Evolutionary conservation across 2,329 filamentous ascomycete species (phyloP).

Genomic region (Alternaria consortialis): DNA sequence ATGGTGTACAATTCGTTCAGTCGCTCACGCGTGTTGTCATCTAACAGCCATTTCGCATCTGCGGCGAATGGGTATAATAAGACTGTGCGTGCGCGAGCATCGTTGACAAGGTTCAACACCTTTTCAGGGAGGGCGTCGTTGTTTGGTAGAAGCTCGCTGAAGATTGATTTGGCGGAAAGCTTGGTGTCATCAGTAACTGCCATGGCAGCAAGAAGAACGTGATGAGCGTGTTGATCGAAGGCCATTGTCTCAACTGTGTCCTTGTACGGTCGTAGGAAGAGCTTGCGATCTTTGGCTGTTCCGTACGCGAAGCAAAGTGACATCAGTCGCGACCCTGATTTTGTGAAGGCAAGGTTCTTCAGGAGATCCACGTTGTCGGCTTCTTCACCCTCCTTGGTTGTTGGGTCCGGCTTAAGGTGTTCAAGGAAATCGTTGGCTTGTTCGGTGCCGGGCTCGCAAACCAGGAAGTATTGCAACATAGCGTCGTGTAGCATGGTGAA

Average conservation of each 20-base stretch:
- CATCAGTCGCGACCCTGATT: slow-evolving; percentile 82
- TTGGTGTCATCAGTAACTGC: slow-evolving; percentile 96
- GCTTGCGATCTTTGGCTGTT: slow-evolving; percentile 89
- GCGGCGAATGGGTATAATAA: slow-evolving; percentile 83
- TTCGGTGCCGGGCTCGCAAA: slow-evolving; percentile 76
- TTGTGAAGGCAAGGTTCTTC: slow-evolving; percentile 96
- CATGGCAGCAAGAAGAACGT: slow-evolving; percentile 83
- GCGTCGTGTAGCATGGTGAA: slow-evolving; percentile 99
- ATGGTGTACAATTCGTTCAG: slow-evolving; percentile 81
- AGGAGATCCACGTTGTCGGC: slow-evolving; percentile 69
- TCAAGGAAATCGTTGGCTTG: slow-evolving; percentile 90
- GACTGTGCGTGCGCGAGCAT: slow-evolving; percentile 70
- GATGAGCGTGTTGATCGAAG: slow-evolving; percentile 78
- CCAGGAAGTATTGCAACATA: slow-evolving; percentile 95
- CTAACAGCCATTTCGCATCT: slow-evolving; percentile 68
- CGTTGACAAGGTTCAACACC: slow-evolving; percentile 70
- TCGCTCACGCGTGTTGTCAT: slow-evolving; percentile 70
- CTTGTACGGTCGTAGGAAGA: slow-evolving; percentile 87
- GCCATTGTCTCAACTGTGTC: slow-evolving; percentile 88
- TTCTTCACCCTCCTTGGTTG: slow-evolving; percentile 65
- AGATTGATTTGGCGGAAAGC: slow-evolving; percentile 82
- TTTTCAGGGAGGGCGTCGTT: slow-evolving; percentile 66
- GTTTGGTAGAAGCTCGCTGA: slow-evolving; percentile 77
- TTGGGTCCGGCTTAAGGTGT: slow-evolving; percentile 88
- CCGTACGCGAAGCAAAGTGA: slow-evolving; percentile 85